Base-by-base conservation (phyloP, 345 rosid species). In the Pseudoturritis turrita region DNA sequence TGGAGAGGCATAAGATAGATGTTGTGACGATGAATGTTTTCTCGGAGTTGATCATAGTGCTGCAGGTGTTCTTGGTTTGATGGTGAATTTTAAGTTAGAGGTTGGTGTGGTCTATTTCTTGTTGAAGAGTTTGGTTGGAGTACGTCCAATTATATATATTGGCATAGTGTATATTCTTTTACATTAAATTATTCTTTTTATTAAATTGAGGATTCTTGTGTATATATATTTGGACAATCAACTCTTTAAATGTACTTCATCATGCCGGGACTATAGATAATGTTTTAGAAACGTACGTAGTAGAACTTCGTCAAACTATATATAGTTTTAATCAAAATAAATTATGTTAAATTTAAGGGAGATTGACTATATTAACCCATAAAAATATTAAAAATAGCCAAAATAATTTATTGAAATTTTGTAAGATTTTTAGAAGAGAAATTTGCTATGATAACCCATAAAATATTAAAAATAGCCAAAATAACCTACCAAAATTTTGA, bases 41-140 rank as follows among this genome's bases (percentile, higher is more conserved):
- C 59, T 18, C 22, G 45, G 45, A 40, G 59, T 50, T 74, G 73
- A 49, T 74, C 78, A 74, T 74, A 33, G 37, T 66, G 54, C 5
- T 21, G 18, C 19, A 44, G 39, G 40, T 58, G 45, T 39, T 58
- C 45, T 65, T 74, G 37, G 54, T 28, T 65, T 65, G 77, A 26
- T 55, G 77, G 77, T 73, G 66, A 73, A 46, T 18, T 36, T 47
- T 65, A 56, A 73, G 78, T 74, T 66, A 66, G 54, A 74, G 37
- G n/a, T 66, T 49, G 72, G 78, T 74, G 78, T 74, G 18, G 18
- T 39, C 18, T 66, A 29, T 66, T 66, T 74, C 36, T 74, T 74
- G 67, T 56, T 65, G 65, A 53, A 47, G 51, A 74, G 39, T 57
- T 39, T 66, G 62, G 72, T 58, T 50, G 28, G 46, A 41, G 68